These are phyloP conservation scores for Puccinia novopanici DNA, from an alignment of 1,284 basidiomycete species.

Conservation along the genomic window DNA sequence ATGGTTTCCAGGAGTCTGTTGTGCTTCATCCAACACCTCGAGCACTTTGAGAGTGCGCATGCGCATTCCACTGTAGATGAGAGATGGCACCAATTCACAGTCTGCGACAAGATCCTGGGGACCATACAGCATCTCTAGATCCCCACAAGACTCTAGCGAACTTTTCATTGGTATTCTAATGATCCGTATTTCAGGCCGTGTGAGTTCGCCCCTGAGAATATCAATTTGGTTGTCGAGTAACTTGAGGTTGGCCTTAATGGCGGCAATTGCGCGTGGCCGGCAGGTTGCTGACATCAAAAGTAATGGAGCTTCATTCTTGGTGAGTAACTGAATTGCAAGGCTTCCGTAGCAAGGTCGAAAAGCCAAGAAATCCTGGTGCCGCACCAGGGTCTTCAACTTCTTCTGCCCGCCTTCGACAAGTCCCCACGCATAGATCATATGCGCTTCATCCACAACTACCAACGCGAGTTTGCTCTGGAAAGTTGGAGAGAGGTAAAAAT, in stretches of 20 bases:
- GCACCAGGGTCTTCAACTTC: too few relatives aligned
- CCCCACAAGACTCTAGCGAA: background rate
- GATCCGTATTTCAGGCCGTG: background rate
- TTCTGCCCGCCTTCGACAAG: too few relatives aligned
- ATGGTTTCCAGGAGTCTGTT: background rate
- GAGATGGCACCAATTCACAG: background rate
- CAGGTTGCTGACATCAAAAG: too few relatives aligned
- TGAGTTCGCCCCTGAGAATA: background rate
- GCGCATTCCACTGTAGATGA: conserved; percentile 6
- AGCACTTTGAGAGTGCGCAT: background rate
- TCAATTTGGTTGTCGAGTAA: background rate
- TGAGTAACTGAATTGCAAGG: background rate
- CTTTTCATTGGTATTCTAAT: background rate
- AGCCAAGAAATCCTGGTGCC: too few relatives aligned
- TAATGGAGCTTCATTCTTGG: background rate
- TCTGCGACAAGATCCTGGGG: background rate
- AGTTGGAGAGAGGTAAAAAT: conserved; percentile 1
- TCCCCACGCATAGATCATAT: too few relatives aligned
- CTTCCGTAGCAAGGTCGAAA: conserved; percentile 7
- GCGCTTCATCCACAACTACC: too few relatives aligned
- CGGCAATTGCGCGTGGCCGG: conserved; percentile 9
- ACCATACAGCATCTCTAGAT: too few relatives aligned
- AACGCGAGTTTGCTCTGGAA: conserved; percentile 23
- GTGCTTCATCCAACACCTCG: background rate
- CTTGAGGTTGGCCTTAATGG: conserved; percentile 3